A percentile compares a stretch with the other conserved stretches of the same genome.
Conservation (phyloP, 1,139 yeast species). For the Hyphopichia burtonii region DNA sequence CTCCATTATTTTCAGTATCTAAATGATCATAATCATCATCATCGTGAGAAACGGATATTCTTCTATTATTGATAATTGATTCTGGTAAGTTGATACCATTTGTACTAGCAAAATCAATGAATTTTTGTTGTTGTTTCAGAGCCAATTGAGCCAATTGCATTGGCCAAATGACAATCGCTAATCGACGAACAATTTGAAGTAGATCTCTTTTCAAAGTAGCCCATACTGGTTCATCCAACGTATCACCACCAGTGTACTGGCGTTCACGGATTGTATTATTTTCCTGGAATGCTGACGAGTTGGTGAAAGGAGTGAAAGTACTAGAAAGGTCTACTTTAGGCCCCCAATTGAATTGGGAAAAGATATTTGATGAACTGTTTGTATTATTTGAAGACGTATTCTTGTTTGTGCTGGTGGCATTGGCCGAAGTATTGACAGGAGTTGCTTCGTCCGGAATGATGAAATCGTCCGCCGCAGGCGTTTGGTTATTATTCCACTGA, state of each 20-base stretch:
- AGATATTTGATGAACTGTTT: neutral
- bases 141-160: slow-evolving; percentile 47
- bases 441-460: slow-evolving; percentile 26
- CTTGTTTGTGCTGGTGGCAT: slow-evolving; percentile 12
- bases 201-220: slow-evolving; percentile 69
- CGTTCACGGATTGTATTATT: slow-evolving; percentile 65
- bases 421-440: neutral
- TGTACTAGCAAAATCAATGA: slow-evolving; percentile 42
- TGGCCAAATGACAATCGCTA: slow-evolving; percentile 75
- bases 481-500: neutral
- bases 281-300: slow-evolving; percentile 28
- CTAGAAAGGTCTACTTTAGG: slow-evolving; percentile 45
- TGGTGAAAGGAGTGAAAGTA: slow-evolving; percentile 38
- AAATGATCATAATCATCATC: slow-evolving; percentile 18
- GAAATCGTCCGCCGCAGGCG: slow-evolving; percentile 22
- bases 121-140: slow-evolving; percentile 40
- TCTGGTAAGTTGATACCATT: slow-evolving; percentile 48
- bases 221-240: slow-evolving; percentile 79
- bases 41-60: slow-evolving; percentile 29
- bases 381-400: neutral
- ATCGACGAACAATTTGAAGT: slow-evolving; percentile 59
- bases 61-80: slow-evolving; percentile 30
- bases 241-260: slow-evolving; percentile 79
- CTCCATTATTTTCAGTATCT: slow-evolving; percentile 9
- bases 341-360: slow-evolving; percentile 6